Percentiles rank a stretch among this genome's conserved stretches.
These are phyloP conservation scores for Nissolia schottii DNA, from an alignment of 306 rosid species.

Conservation along the genomic window DNA sequence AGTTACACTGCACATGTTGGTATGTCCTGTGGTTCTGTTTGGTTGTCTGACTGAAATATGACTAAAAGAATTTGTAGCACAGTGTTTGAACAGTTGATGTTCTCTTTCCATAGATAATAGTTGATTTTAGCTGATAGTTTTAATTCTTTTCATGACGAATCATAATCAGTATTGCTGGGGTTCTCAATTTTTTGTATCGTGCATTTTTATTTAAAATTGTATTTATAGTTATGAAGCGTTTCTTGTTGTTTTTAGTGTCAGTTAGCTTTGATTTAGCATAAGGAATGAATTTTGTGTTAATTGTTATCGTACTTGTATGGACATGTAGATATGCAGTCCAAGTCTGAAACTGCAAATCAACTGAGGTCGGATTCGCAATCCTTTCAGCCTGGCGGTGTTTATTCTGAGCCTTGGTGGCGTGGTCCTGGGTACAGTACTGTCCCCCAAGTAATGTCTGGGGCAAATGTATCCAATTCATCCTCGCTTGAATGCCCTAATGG, in stretches of 20 bases:
- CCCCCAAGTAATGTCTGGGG: constrained; percentile 41
- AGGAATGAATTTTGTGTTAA: not conserved
- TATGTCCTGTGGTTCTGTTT: constrained; percentile 17
- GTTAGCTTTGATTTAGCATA: not conserved
- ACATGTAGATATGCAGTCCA: constrained; percentile 66
- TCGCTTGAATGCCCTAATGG: constrained; percentile 69
- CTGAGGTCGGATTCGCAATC: constrained; percentile 52
- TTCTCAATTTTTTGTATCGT: not conserved
- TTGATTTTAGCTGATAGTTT: not conserved
- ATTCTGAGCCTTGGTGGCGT: constrained; percentile 92
- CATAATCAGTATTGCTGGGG: not conserved
- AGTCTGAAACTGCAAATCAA: constrained; percentile 55
- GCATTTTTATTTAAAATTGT: not conserved
- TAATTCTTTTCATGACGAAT: not conserved
- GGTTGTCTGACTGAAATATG: constrained; percentile 17
- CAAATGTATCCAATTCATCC: constrained; percentile 63
- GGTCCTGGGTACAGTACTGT: constrained; percentile 55
- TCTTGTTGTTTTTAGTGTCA: constrained; percentile 5
- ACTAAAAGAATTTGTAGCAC: not conserved
- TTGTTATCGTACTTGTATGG: constrained; percentile 10
- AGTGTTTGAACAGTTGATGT: not conserved
- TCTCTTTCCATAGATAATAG: constrained; percentile 17
- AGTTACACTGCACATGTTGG: constrained; percentile 22
- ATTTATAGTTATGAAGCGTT: not conserved
- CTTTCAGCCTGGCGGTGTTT: constrained; percentile 47